A percentile compares a stretch with the other conserved stretches of the same genome.
Evolutionary conservation across 2,329 filamentous ascomycete genomes (phyloP).

Genomic region (Monosporascus sp.): DNA sequence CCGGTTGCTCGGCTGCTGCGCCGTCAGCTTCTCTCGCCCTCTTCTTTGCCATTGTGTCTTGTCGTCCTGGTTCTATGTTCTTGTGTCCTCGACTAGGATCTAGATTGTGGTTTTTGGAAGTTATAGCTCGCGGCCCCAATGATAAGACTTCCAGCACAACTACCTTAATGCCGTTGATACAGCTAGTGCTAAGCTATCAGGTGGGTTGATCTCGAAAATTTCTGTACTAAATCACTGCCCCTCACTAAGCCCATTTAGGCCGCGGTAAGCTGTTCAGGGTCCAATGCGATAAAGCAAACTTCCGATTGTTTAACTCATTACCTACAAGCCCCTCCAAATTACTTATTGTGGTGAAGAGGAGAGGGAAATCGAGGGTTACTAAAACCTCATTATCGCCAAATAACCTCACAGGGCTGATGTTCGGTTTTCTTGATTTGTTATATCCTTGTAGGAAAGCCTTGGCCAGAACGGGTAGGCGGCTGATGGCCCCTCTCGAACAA

Average conservation of each 20-base stretch:
- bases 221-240: background rate
- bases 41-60: conserved; percentile 45
- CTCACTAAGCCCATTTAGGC: background rate
- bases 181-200: too few relatives aligned
- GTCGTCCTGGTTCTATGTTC: background rate
- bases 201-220: background rate
- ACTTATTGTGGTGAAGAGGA: too few relatives aligned
- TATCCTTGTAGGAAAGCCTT: too few relatives aligned
- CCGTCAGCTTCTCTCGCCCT: conserved; percentile 43
- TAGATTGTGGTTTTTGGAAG: background rate
- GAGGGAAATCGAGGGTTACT: too few relatives aligned
- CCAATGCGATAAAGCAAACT: background rate
- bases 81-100: background rate
- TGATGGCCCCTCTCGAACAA: too few relatives aligned
- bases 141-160: background rate
- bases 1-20: conserved; percentile 36
- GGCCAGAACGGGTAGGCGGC: too few relatives aligned
- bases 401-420: too few relatives aligned
- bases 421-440: too few relatives aligned
- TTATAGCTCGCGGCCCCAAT: background rate
- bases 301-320: too few relatives aligned
- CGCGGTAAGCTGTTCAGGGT: background rate
- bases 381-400: too few relatives aligned
- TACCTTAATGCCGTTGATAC: background rate
- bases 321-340: background rate